Base-by-base conservation (phyloP, 176 grass and related monocot species). In the Oryza longistaminata region DNA sequence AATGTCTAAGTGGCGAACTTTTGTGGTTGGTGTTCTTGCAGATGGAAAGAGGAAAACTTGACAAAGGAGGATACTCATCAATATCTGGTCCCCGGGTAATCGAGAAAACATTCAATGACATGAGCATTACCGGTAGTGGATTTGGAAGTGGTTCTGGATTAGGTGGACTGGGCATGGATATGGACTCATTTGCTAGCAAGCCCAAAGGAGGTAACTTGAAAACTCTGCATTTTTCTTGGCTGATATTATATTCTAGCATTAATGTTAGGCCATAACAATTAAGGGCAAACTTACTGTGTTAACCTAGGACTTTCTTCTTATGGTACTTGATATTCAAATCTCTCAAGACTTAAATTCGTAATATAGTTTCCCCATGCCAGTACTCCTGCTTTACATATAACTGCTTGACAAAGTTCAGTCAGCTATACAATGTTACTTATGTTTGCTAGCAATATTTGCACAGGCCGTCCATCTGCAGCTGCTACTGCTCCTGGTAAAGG, bases 1-100 rank as follows among this genome's bases (percentile, higher is more conserved):
- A 13, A 55, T 86, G 27, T 62, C 12, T 64, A 79, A 87, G 74
- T 12, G 4, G 8, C 46, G 67, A 68, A 58, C 60, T 73, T 82
- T 72, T 46, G 29, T 37, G 58, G 48, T 53, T 68, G 33, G 52
- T 82, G 3, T 84, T 66, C 21, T 62, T 90, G 27, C 71, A 97
- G 94, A 92, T 94, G 84, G 91, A 92, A 77, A 97, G 80, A 85
- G 89, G 90, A 48, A 97, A 82, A 92, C 64, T 88, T 66, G 92
- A 97, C 26, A 97, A 94, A 87, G 94, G 93, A 55, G 90, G 91
- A 48, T 94, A 88, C 83, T 90, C 92, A 68, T 87, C 89, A 83
- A 88, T 97, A 71, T 92, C 94, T 87, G 94, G 91, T 67, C 91
- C 92, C 16, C 82, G 85, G 27, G 85, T 85, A 78, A 78, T 85